These are phyloP conservation scores for Leccinum incarnatum DNA, from an alignment of 768 basidiomycete genomes.

Conservation along the genomic window DNA sequence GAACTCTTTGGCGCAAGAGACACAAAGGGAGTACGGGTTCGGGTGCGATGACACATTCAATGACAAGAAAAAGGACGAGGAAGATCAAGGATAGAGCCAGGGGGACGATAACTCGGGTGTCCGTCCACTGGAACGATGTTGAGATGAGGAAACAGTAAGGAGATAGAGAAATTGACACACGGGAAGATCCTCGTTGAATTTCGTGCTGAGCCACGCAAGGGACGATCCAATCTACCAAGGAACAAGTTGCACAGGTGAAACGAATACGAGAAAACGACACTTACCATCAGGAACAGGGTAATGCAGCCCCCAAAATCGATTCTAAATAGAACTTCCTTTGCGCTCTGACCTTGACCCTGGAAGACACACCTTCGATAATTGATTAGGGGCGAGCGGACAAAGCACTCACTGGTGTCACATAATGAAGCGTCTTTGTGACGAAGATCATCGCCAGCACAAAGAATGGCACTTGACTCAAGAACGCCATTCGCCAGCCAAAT, in stretches of 20 bases:
- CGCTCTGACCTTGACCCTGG: slow-evolving; percentile 63
- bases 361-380: neutral
- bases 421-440: slow-evolving; percentile 52
- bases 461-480: slow-evolving; percentile 67
- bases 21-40: slow-evolving; percentile 71
- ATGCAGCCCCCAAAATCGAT: slow-evolving; percentile 76
- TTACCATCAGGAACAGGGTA: slow-evolving; percentile 55
- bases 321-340: slow-evolving; percentile 67
- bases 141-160: neutral
- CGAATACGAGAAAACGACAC: slow-evolving; percentile 11
- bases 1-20: slow-evolving; percentile 63
- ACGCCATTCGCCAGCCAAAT: slow-evolving; percentile 64
- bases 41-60: slow-evolving; percentile 58
- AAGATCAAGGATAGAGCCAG: slow-evolving; percentile 43
- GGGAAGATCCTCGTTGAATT: slow-evolving; percentile 62
- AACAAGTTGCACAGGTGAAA: neutral
- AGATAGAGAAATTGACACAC: slow-evolving; percentile 34
- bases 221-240: slow-evolving; percentile 48
- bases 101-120: slow-evolving; percentile 50
- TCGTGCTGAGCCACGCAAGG: slow-evolving; percentile 68
- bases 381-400: neutral
- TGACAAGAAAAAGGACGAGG: slow-evolving; percentile 50
- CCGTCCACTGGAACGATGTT: slow-evolving; percentile 46
- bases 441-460: slow-evolving; percentile 50
- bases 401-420: slow-evolving; percentile 58